Evolutionary conservation across 2,329 filamentous ascomycete genomes (phyloP).

Genomic region (Penicillium brevicompactum): DNA sequence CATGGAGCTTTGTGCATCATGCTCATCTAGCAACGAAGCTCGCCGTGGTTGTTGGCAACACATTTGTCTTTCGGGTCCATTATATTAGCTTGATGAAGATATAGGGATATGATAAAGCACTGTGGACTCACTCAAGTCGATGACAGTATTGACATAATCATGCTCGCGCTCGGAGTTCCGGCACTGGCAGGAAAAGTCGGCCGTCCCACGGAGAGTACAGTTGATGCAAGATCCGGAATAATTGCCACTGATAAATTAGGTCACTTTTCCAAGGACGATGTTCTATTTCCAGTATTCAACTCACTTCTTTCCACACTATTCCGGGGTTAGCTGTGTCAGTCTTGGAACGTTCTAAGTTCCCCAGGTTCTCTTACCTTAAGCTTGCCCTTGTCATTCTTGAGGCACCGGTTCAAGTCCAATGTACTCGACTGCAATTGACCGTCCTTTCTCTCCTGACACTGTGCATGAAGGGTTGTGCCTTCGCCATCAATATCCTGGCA

Average conservation of each 20-base stretch:
- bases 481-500: conserved; percentile 18
- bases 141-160: conserved; percentile 12
- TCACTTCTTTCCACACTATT: conserved; percentile 21
- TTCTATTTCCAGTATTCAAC: neutral
- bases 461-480: conserved; percentile 12
- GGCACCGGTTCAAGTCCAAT: conserved; percentile 21
- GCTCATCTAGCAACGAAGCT: conserved; percentile 18
- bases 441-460: conserved; percentile 16
- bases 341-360: no score
- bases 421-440: conserved; percentile 9
- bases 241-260: conserved; percentile 12
- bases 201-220: conserved; percentile 16
- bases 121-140: conserved; percentile 17
- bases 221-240: conserved; percentile 21
- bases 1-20: neutral
- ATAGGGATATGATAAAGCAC: no score
- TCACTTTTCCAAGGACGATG: neutral
- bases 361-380: conserved; percentile 9
- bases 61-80: conserved; percentile 16
- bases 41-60: conserved; percentile 22
- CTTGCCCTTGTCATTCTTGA: conserved; percentile 20
- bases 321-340: neutral
- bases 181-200: conserved; percentile 20
- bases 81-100: neutral
- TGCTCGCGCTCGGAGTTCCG: conserved; percentile 14